Conservation (phyloP, 2,329 filamentous ascomycete species). For the Sclerotinia glacialis region DNA sequence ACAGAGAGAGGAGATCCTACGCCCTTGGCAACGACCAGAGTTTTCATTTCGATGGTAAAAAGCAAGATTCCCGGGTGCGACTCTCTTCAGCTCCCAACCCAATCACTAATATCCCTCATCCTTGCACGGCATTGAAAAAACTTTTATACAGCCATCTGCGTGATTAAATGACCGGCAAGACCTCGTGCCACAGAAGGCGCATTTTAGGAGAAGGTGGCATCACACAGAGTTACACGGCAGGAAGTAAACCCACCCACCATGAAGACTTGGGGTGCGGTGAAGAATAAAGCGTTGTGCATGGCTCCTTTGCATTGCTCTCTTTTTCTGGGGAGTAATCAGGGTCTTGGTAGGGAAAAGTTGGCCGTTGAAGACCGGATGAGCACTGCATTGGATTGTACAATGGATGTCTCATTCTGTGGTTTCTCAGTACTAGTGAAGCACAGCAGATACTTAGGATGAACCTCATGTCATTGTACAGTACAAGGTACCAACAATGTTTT, state of each 20-base stretch:
- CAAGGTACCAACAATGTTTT: not conserved
- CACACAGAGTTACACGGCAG: conserved; percentile 2
- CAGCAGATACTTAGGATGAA: conserved; percentile 18
- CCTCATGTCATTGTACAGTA: conserved; percentile 18
- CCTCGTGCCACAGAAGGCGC: conserved; percentile 12
- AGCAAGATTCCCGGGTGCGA: conserved; percentile 4
- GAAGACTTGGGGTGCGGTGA: conserved; percentile 2
- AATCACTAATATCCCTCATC: conserved; percentile 8
- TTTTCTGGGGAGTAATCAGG: conserved; percentile 4
- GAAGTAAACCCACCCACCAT: conserved; percentile 13
- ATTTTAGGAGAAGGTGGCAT: not conserved
- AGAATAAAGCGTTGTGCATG: conserved; percentile 11
- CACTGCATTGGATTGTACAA: conserved; percentile 12
- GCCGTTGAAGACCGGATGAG: conserved; percentile 16
- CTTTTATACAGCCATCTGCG: not conserved
- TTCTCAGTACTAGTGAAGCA: conserved; percentile 20
- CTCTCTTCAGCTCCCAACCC: not conserved
- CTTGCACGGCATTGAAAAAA: conserved; percentile 8
- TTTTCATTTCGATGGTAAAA: not conserved
- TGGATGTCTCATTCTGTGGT: conserved; percentile 13
- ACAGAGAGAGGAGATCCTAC: not conserved
- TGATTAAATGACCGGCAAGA: not conserved
- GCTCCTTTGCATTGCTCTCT: not conserved
- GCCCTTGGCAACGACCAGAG: not conserved
- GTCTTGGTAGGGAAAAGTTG: conserved; percentile 7